Conservation (phyloP, 306 rosid genomes). For the Fagus sylvatica region DNA sequence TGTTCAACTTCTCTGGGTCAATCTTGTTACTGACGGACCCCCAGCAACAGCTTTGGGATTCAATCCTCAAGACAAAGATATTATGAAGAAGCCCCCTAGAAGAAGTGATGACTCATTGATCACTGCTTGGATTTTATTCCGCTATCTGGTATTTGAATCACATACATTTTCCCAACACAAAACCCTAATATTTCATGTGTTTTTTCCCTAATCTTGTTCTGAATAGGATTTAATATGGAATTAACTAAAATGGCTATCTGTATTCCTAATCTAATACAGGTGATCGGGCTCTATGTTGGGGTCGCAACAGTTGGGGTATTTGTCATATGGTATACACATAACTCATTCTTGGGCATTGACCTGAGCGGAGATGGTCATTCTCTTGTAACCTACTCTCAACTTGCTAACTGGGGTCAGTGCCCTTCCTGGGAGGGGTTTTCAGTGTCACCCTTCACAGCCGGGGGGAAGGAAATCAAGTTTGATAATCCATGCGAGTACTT, state of each 20-base stretch:
- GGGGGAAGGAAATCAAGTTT: constrained; percentile 48
- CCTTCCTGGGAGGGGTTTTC: constrained; percentile 68
- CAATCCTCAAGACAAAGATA: constrained; percentile 86
- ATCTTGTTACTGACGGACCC: constrained; percentile 97
- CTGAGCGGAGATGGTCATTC: constrained; percentile 77
- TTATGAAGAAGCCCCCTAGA: constrained; percentile 90
- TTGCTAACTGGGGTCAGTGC: constrained; percentile 89
- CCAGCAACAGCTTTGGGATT: constrained; percentile 98
- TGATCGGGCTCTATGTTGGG: constrained; percentile 87
- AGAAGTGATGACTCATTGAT: constrained; percentile 79
- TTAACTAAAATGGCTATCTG: background rate
- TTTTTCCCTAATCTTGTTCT: background rate
- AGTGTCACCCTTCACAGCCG: constrained; percentile 82
- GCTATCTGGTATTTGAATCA: constrained; percentile 76
- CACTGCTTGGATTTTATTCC: constrained; percentile 85
- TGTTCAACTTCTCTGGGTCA: constrained; percentile 98
- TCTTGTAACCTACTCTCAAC: constrained; percentile 85
- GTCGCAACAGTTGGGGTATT: constrained; percentile 87
- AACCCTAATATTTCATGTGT: background rate
- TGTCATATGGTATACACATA: constrained; percentile 82
- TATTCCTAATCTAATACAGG: constrained; percentile 38
- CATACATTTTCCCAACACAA: no score
- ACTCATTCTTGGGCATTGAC: constrained; percentile 87
- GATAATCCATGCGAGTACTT: constrained; percentile 79
- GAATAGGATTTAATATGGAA: background rate